A percentile compares a stretch with the other conserved stretches of the same genome.
phyloP scores from a whole-genome alignment of 176 grass and related monocot species.

The Elymus sibiricus region DNA sequence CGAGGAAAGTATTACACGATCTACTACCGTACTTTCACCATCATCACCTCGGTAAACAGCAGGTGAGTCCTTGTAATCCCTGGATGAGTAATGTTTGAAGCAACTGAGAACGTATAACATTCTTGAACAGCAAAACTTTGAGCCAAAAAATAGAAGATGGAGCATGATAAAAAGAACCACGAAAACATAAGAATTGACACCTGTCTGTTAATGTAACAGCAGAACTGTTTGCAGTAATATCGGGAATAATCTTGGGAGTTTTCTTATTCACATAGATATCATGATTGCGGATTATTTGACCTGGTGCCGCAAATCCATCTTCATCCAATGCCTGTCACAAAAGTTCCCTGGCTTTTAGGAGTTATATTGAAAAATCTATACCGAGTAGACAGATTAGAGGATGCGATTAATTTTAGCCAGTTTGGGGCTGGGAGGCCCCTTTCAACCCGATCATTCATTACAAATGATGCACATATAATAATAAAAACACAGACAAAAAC shows the following conservation, averaged over 20 bases:
- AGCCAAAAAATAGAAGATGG: neutral
- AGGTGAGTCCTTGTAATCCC: conserved; percentile 54
- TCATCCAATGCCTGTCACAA: conserved; percentile 67
- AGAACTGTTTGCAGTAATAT: neutral
- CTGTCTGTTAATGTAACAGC: conserved; percentile 25
- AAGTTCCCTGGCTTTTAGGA: neutral
- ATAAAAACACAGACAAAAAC: neutral
- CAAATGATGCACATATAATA: neutral
- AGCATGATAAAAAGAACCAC: conserved; percentile 9
- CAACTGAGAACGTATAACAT: neutral
- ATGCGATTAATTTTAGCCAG: neutral
- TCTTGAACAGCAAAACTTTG: neutral
- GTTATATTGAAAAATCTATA: neutral
- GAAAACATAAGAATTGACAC: conserved; percentile 25
- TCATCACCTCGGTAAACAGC: conserved; percentile 65
- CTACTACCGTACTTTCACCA: conserved; percentile 78
- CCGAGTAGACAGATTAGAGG: neutral
- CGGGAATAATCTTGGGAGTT: conserved; percentile 21
- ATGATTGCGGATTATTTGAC: conserved; percentile 81
- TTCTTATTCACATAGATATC: conserved; percentile 83
- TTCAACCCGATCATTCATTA: neutral
- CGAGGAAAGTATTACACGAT: conserved; percentile 72
- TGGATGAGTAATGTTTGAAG: conserved; percentile 8
- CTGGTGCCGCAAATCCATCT: conserved; percentile 78
- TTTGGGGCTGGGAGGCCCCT: neutral